These are phyloP conservation scores for Allium fistulosum DNA, from an alignment of 106 monocot genomes.

Conservation along the genomic window DNA sequence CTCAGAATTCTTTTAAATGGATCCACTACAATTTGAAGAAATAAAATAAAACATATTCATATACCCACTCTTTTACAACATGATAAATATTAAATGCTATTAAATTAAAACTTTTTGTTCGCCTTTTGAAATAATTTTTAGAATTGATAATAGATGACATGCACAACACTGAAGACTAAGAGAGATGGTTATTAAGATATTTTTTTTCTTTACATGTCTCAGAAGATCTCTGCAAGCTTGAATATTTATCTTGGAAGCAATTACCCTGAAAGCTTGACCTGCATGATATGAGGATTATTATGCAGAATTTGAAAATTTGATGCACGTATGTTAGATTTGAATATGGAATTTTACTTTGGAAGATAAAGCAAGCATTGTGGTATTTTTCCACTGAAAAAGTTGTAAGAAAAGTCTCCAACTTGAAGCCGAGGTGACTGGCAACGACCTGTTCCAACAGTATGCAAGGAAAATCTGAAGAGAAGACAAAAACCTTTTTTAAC, in stretches of 20 bases:
- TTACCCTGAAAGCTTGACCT: constrained; percentile 74
- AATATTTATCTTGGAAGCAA: constrained; percentile 49
- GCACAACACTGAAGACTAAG: no score
- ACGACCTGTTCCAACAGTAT: constrained; percentile 20
- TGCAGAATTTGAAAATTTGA: no score
- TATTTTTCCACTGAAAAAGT: constrained; percentile 60
- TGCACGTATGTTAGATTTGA: no score
- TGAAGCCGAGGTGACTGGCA: constrained; percentile 35
- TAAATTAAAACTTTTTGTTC: no score
- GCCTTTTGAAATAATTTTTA: no score
- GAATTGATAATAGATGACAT: no score
- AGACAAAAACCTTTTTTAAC: background rate
- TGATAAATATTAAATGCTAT: no score
- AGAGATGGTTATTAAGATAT: background rate
- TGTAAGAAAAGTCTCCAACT: constrained; percentile 67
- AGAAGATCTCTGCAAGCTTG: constrained; percentile 35
- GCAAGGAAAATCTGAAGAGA: constrained; percentile 18
- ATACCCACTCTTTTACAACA: no score
- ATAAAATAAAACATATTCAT: no score
- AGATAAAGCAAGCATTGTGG: constrained; percentile 57
- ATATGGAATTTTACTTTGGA: constrained; percentile 32
- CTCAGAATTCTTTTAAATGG: no score
- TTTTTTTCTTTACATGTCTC: constrained; percentile 23
- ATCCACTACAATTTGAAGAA: no score
- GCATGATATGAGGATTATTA: background rate